Evolutionary conservation across 2,329 filamentous ascomycete species (phyloP).

Genomic region (Pseudopithomyces maydicus): DNA sequence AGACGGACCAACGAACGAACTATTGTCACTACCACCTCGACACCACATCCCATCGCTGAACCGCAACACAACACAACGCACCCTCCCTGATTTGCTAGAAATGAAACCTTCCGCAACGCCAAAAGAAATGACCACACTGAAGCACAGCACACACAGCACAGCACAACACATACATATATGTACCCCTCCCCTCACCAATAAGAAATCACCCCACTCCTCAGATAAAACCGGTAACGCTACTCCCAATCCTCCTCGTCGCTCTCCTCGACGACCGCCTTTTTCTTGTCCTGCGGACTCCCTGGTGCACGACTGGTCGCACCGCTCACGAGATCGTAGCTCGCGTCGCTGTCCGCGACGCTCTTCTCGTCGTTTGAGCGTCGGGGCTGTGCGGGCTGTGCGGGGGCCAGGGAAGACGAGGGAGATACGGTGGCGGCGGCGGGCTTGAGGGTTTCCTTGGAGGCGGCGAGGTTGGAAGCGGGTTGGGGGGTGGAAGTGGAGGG

Average conservation of each 20-base stretch:
- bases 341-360: conserved; percentile 89
- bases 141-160: too few relatives aligned
- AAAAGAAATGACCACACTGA: too few relatives aligned
- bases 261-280: conserved; percentile 57
- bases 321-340: conserved; percentile 89
- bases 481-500: conserved; percentile 16
- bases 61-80: too few relatives aligned
- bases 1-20: too few relatives aligned
- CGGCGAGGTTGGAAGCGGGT: conserved; percentile 28
- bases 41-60: too few relatives aligned
- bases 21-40: too few relatives aligned
- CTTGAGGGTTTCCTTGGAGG: conserved; percentile 47
- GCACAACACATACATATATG: too few relatives aligned
- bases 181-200: too few relatives aligned
- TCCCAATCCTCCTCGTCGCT: conserved; percentile 81
- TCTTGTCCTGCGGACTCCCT: conserved; percentile 63
- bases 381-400: conserved; percentile 62
- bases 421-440: conserved; percentile 43
- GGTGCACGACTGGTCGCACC: conserved; percentile 79
- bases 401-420: conserved; percentile 42
- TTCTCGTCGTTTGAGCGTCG: conserved; percentile 74
- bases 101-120: too few relatives aligned
- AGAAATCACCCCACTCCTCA: too few relatives aligned
- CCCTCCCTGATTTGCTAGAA: too few relatives aligned
- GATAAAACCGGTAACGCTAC: conserved; percentile 42